These are phyloP conservation scores for Malus hybrid DNA, from an alignment of 331 rosid species.

Conservation along the genomic window DNA sequence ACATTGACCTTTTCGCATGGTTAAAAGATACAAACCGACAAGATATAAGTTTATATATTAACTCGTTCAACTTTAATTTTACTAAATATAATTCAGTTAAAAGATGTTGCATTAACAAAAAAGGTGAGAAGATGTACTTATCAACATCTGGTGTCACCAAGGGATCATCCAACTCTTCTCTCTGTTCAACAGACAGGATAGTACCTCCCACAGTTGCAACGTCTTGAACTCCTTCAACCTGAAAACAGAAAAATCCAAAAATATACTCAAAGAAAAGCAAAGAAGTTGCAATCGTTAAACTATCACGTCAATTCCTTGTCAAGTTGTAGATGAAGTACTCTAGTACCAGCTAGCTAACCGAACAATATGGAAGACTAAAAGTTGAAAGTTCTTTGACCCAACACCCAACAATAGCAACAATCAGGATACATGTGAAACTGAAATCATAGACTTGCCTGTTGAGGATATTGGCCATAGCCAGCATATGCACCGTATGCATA, in stretches of 20 bases:
- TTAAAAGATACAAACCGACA: background rate
- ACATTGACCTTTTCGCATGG: background rate
- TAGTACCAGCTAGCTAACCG: background rate
- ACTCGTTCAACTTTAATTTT: background rate
- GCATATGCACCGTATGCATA: constrained; percentile 78
- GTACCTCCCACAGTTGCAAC: constrained; percentile 42
- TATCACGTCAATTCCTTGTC: background rate
- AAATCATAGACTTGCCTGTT: constrained; percentile 47
- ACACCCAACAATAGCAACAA: no score
- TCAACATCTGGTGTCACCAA: constrained; percentile 80
- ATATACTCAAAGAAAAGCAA: background rate
- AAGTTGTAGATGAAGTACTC: background rate
- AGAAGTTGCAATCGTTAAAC: background rate
- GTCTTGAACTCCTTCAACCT: constrained; percentile 87
- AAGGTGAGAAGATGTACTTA: constrained; percentile 24
- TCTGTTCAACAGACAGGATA: constrained; percentile 41
- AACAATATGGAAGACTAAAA: background rate
- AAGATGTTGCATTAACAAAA: background rate
- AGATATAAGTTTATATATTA: background rate
- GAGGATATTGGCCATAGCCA: constrained; percentile 82
- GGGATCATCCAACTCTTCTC: constrained; percentile 71
- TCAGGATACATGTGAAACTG: background rate
- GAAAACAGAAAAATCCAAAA: constrained; percentile 2
- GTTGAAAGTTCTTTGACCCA: background rate
- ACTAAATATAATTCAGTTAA: background rate